A percentile compares a stretch with the other conserved stretches of the same genome.
These are phyloP conservation scores for Carpinus viminea DNA, from an alignment of 306 rosid genomes.

Conservation along the genomic window DNA sequence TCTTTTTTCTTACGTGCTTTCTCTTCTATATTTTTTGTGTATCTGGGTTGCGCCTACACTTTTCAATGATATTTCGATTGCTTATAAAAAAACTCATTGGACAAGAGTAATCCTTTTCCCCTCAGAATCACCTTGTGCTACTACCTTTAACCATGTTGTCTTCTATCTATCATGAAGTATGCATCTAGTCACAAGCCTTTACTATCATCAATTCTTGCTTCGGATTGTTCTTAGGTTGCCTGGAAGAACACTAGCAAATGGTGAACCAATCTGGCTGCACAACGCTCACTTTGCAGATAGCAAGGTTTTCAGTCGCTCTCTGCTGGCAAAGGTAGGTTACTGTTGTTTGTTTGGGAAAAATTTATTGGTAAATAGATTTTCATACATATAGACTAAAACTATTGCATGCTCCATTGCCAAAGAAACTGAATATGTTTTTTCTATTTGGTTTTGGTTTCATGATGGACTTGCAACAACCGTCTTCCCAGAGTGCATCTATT, in stretches of 20 bases:
- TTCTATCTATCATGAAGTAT: conserved; percentile 6
- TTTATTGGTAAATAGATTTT: conserved; percentile 11
- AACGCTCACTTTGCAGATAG: conserved; percentile 65
- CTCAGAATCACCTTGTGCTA: background rate
- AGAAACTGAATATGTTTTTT: conserved; percentile 29
- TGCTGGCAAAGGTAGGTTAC: conserved; percentile 74
- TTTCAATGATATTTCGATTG: too few species aligned
- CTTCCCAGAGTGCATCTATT: conserved; percentile 81
- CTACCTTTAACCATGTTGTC: background rate
- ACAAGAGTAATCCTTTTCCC: conserved; percentile 57
- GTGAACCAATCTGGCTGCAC: conserved; percentile 63
- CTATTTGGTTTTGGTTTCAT: conserved; percentile 45
- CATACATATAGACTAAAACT: background rate
- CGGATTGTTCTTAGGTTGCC: conserved; percentile 52
- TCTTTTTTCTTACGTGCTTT: too few species aligned
- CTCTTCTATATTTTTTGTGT: too few species aligned
- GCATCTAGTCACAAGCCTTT: background rate
- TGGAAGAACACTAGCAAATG: conserved; percentile 65
- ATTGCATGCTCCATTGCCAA: conserved; percentile 2
- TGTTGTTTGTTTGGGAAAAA: conserved; percentile 12
- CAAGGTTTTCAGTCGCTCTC: conserved; percentile 60
- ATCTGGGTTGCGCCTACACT: too few species aligned
- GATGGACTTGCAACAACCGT: conserved; percentile 24
- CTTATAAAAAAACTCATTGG: conserved; percentile 34
- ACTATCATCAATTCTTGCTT: conserved; percentile 19